Base-by-base conservation (phyloP, 805 yeast species). In the Sugiyamaella marilandica region DNA sequence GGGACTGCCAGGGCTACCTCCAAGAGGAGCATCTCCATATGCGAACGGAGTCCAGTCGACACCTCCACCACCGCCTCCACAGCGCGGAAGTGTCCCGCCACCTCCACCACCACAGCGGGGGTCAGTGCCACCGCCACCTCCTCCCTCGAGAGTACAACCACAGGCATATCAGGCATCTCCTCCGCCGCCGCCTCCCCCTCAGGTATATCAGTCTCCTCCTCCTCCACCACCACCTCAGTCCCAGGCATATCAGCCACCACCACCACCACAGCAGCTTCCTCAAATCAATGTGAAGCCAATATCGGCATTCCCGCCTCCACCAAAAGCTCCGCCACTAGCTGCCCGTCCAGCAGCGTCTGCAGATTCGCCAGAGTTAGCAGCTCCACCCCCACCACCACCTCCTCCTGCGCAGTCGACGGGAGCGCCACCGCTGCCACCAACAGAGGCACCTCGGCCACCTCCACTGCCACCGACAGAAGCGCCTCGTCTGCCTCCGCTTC, bases 381-480 rank as follows among this genome's bases (percentile, higher is more conserved):
- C 56, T 19, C 63, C 61, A 29, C 59, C 60, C 7, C 69, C 66
- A 16, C 65, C 65, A 16, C 66, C 64, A 51, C 62, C 65, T 11
- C 58, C 65, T 33, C 59, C 62, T n/a, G n/a, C n/a, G n/a, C n/a
- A n/a, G 9, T 57, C 65, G 13, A 34, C 55, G 34, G 57, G 59
- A 21, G 70, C 67, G 10, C 67, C 67, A 21, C 68, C 65, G 8
- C 48, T 57, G 10, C 63, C 61, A n/a, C 58, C 67, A 35, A 53
- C 62, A 19, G 56, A 58, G 13, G 48, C 48, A 21, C 51, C 62
- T n/a, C 58, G 64, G 4, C 61, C 68, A 18, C 61, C 65, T 34
- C 54, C 61, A 26, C 51, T 47, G 36, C 51, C 61, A 34, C 34
- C 45, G 11, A 47, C 58, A 7, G 55, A 55, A 24, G 52, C 59